phyloP scores from a whole-genome alignment of 441 rosid species.

The Isatis lusitanica region DNA sequence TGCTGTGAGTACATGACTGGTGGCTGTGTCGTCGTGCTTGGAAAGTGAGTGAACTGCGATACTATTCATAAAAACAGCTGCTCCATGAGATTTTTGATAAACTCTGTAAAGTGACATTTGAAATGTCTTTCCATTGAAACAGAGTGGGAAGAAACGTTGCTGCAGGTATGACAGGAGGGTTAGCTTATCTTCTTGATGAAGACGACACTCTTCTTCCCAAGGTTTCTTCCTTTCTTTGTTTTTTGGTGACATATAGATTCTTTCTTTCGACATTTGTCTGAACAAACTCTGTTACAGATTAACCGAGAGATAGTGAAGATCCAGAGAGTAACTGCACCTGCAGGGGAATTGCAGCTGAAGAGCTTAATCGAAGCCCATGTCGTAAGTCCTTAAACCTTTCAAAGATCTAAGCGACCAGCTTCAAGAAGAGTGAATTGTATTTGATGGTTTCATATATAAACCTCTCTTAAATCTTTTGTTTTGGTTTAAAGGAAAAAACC shows the following conservation, averaged over 20 bases:
- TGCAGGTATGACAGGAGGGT: conserved; percentile 98
- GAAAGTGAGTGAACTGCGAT: conserved; percentile 66
- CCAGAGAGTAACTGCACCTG: conserved; percentile 92
- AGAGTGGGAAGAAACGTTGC: conserved; percentile 98
- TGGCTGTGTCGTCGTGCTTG: conserved; percentile 92
- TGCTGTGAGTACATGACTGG: conserved; percentile 99
- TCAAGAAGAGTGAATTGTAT: background rate
- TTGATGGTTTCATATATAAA: conserved; percentile 4
- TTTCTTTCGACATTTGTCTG: conserved; percentile 18
- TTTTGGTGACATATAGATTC: background rate
- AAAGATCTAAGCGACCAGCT: background rate
- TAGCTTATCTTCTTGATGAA: conserved; percentile 91
- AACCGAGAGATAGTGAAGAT: conserved; percentile 92
- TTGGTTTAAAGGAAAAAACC: conserved; percentile 74
- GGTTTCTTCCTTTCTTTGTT: conserved; percentile 45
- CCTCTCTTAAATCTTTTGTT: background rate
- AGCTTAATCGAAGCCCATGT: conserved; percentile 90
- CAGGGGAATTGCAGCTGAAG: conserved; percentile 94
- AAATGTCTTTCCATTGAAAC: conserved; percentile 35
- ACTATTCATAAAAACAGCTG: background rate
- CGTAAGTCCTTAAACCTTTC: conserved; percentile 51
- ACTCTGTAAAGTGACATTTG: background rate
- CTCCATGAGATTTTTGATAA: background rate
- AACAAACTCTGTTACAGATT: conserved; percentile 45
- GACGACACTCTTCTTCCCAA: conserved; percentile 82